Percentiles rank a stretch among this genome's conserved stretches.
Conservation (phyloP, 106 monocot species). For the Platanthera guangdongensis region DNA sequence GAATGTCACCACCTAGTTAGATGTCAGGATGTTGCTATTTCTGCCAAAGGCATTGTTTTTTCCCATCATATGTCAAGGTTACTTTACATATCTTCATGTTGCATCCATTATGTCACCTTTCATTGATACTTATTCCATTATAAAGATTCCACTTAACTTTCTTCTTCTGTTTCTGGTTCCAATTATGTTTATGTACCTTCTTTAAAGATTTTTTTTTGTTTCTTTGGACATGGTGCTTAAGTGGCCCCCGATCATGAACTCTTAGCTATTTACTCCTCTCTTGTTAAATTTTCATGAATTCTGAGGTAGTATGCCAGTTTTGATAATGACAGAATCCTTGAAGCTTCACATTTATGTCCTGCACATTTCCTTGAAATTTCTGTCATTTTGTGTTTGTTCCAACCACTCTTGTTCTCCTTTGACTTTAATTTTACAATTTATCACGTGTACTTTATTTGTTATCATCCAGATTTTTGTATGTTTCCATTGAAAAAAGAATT, state of each 20-base stretch:
- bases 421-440: background rate
- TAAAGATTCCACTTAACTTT: background rate
- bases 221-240: background rate
- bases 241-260: background rate
- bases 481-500: background rate
- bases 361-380: background rate
- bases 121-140: conserved; percentile 1
- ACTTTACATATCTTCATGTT: background rate
- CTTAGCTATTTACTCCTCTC: background rate
- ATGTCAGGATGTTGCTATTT: background rate
- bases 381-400: background rate
- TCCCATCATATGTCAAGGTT: background rate
- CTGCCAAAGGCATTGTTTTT: background rate
- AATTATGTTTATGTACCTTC: background rate
- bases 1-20: background rate
- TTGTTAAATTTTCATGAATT: background rate
- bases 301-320: background rate
- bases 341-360: background rate
- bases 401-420: background rate
- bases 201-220: background rate
- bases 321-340: background rate
- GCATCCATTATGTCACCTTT: background rate
- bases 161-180: background rate
- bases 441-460: background rate
- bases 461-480: background rate